phyloP scores from a whole-genome alignment of 2,329 filamentous ascomycete species.

The Pyrenophora tritici-repentis region DNA sequence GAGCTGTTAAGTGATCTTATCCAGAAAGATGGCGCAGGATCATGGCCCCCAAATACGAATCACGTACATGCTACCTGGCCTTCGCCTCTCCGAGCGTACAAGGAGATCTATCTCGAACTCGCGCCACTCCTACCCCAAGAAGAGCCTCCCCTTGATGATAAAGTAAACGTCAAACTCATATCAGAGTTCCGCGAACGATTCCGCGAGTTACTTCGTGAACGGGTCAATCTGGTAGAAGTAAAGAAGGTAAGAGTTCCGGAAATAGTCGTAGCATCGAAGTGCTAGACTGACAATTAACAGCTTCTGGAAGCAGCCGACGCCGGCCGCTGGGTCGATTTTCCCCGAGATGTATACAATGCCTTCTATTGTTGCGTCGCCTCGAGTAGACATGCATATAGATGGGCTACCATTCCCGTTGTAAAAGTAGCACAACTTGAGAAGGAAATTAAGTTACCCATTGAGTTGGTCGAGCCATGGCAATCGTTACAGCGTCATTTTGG shows the following conservation, averaged over 20 bases:
- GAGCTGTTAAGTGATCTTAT: background rate
- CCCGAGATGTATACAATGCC: conserved; percentile 3
- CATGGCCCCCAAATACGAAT: conserved; percentile 8
- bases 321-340: background rate
- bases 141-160: conserved; percentile 2
- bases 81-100: background rate
- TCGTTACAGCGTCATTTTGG: conserved; percentile 5
- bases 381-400: conserved; percentile 2
- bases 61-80: conserved; percentile 3
- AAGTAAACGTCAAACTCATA: background rate
- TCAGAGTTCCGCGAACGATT: background rate
- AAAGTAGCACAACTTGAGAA: conserved; percentile 7
- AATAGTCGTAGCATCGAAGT: background rate
- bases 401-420: conserved; percentile 6
- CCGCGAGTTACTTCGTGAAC: background rate
- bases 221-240: background rate
- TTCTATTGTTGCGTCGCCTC: conserved; percentile 7
- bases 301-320: background rate
- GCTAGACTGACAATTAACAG: background rate
- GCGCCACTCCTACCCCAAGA: conserved; percentile 1
- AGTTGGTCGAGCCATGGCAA: background rate
- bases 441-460: conserved; percentile 1
- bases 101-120: conserved; percentile 7
- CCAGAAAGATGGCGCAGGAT: conserved; percentile 2
- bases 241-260: background rate